Conservation (phyloP, 768 basidiomycete species). For the Suillus subaureus region DNA sequence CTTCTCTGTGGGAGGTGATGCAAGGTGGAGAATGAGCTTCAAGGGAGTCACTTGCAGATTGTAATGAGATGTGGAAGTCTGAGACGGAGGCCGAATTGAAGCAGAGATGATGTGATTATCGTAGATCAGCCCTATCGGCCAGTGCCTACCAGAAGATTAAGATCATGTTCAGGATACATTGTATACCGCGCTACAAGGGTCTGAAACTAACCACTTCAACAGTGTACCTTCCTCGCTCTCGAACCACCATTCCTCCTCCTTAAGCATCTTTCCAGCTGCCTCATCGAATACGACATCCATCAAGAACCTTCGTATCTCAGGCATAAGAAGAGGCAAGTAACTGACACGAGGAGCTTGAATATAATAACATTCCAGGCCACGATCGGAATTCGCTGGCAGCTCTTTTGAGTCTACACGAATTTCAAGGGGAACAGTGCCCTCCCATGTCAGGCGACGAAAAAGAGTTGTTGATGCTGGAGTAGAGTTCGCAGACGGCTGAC, state of each 20-base stretch:
- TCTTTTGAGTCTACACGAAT: constrained; percentile 88
- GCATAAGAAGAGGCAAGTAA: constrained; percentile 90
- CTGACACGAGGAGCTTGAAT: constrained; percentile 88
- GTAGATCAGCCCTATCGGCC: constrained; percentile 94
- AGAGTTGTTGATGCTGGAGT: constrained; percentile 72
- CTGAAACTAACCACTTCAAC: constrained; percentile 77
- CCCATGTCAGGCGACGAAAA: constrained; percentile 89
- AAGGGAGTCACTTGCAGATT: constrained; percentile 54
- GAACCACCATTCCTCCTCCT: constrained; percentile 98
- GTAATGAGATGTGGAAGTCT: constrained; percentile 42
- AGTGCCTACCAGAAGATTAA: constrained; percentile 69
- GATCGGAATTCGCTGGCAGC: constrained; percentile 87
- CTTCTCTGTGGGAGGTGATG: constrained; percentile 84
- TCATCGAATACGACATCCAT: constrained; percentile 94
- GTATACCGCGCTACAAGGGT: background rate
- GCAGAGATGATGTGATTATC: constrained; percentile 76
- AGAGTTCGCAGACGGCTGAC: constrained; percentile 44
- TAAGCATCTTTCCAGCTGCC: constrained; percentile 67
- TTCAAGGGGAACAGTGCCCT: constrained; percentile 87
- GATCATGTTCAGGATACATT: background rate
- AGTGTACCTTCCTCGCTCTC: constrained; percentile 82
- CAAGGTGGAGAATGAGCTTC: constrained; percentile 84
- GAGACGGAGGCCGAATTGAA: constrained; percentile 47
- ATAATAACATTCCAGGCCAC: constrained; percentile 88
- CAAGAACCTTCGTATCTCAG: constrained; percentile 85